These are phyloP conservation scores for Cryptosporidium muris DNA, from an alignment of 169 alveolate genomes.

Conservation along the genomic window DNA sequence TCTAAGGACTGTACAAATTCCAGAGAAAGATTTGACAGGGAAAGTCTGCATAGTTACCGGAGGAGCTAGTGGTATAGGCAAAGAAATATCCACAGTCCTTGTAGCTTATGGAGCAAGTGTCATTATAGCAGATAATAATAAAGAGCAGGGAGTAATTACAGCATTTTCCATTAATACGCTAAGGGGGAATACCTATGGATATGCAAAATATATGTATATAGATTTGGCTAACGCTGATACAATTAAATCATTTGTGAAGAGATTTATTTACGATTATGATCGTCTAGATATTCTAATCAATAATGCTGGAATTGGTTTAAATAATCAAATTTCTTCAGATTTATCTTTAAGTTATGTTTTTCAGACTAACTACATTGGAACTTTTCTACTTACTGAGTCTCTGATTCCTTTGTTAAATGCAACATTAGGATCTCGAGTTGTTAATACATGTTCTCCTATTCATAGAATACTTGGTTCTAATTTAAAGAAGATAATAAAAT, in stretches of 20 bases:
- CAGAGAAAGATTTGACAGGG: constrained; percentile 30
- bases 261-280: constrained; percentile 54
- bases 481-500: constrained; percentile 29
- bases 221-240: constrained; percentile 19
- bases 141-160: constrained; percentile 33
- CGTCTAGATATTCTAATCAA: constrained; percentile 45
- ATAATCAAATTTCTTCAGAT: not conserved
- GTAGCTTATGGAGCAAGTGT: constrained; percentile 62
- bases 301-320: constrained; percentile 58
- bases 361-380: constrained; percentile 42
- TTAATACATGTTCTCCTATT: constrained; percentile 57
- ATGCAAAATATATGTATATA: constrained; percentile 54
- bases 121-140: constrained; percentile 45
- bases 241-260: constrained; percentile 33
- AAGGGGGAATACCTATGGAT: constrained; percentile 1
- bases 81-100: constrained; percentile 15
- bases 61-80: constrained; percentile 65
- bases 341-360: constrained; percentile 4
- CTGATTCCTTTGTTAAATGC: constrained; percentile 38
- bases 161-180: constrained; percentile 55
- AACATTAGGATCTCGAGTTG: constrained; percentile 46
- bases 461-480: constrained; percentile 57
- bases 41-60: constrained; percentile 65
- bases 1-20: not conserved
- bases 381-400: constrained; percentile 38